Percentiles rank a stretch among this genome's conserved stretches.
phyloP scores from a whole-genome alignment of 2,329 filamentous ascomycete genomes.

The Periconia digitata region DNA sequence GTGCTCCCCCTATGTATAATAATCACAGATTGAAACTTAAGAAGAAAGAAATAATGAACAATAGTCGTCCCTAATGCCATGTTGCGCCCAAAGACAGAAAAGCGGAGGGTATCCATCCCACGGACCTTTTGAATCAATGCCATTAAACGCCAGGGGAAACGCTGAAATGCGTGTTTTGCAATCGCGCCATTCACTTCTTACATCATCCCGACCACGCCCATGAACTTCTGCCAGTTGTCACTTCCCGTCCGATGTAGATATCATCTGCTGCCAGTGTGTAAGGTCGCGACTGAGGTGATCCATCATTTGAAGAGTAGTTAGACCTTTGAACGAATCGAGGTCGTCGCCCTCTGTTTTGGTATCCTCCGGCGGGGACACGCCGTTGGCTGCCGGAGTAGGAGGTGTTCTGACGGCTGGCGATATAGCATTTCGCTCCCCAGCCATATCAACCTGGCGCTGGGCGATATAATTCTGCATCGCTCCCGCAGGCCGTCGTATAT shows the following conservation, averaged over 20 bases:
- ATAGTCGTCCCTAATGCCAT: not conserved
- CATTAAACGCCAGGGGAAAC: conserved; percentile 16
- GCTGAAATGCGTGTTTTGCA: not conserved
- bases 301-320: conserved; percentile 88
- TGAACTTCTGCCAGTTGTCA: conserved; percentile 7
- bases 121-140: conserved; percentile 6
- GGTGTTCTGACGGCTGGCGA: conserved; percentile 29
- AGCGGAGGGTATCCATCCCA: conserved; percentile 37
- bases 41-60: not conserved
- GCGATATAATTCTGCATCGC: conserved; percentile 89
- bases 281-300: conserved; percentile 78
- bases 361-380: conserved; percentile 18
- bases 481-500: conserved; percentile 82
- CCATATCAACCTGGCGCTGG: conserved; percentile 84
- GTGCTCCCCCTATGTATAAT: too few relatives aligned
- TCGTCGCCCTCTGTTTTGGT: conserved; percentile 47
- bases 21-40: too few relatives aligned
- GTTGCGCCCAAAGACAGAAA: conserved; percentile 4
- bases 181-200: not conserved
- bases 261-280: conserved; percentile 76
- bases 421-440: conserved; percentile 53
- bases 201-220: too few relatives aligned
- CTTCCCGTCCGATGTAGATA: conserved; percentile 33
- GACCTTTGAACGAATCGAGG: conserved; percentile 62
- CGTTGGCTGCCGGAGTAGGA: conserved; percentile 22